These are phyloP conservation scores for Cryphonectria parasitica DNA, from an alignment of 2,329 filamentous ascomycete genomes.

Conservation along the genomic window DNA sequence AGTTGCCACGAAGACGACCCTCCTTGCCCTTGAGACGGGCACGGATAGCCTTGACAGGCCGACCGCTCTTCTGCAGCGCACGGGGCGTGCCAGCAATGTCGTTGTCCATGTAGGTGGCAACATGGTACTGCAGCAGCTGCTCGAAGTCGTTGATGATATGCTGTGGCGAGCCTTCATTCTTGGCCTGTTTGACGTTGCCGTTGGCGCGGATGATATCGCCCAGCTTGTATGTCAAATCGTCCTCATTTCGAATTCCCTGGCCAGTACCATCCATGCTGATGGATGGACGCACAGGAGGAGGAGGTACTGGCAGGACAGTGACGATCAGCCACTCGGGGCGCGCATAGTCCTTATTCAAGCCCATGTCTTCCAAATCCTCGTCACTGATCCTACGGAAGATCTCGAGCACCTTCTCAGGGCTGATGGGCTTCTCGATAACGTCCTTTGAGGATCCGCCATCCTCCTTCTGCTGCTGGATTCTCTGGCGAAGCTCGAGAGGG, in stretches of 20 bases:
- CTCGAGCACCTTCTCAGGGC: slow-evolving; percentile 82
- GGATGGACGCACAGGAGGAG: slow-evolving; percentile 92
- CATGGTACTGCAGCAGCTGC: slow-evolving; percentile 91
- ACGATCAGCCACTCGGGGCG: slow-evolving; percentile 98
- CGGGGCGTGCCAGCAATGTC: slow-evolving; percentile 96
- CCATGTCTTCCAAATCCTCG: slow-evolving; percentile 82
- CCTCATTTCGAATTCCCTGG: slow-evolving; percentile 90
- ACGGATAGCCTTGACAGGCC: slow-evolving; percentile 95
- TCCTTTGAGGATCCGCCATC: slow-evolving; percentile 64
- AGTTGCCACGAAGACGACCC: slow-evolving; percentile 92
- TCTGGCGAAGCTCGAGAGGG: slow-evolving; percentile 73
- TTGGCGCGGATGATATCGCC: slow-evolving; percentile 98
- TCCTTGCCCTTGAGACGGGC: slow-evolving; percentile 99
- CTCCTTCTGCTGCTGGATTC: slow-evolving; percentile 36
- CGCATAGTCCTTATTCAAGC: slow-evolving; percentile 91
- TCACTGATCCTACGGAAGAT: slow-evolving; percentile 86
- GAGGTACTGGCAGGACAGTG: slow-evolving; percentile 91
- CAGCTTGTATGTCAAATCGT: slow-evolving; percentile 99
- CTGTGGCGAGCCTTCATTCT: slow-evolving; percentile 86
- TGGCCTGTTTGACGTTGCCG: slow-evolving; percentile 87
- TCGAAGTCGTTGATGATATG: slow-evolving; percentile 93
- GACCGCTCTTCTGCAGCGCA: slow-evolving; percentile 93
- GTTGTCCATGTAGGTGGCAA: slow-evolving; percentile 99
- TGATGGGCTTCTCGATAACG: slow-evolving; percentile 51
- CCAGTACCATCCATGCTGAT: slow-evolving; percentile 96